Conservation (phyloP, 306 rosid genomes). For the Ceratonia siliqua region DNA sequence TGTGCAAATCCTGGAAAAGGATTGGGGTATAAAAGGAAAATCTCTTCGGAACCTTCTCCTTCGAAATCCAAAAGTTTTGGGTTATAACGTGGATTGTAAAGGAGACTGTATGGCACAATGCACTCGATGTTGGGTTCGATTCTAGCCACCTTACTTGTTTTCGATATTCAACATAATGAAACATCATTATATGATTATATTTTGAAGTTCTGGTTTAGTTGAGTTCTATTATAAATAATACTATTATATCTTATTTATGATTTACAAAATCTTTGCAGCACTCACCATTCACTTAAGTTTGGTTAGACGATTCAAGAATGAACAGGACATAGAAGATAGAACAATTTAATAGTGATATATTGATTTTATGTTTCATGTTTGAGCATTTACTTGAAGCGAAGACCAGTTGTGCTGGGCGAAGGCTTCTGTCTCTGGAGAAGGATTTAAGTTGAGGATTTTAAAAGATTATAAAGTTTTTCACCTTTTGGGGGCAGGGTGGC, state of each 20-base stretch:
- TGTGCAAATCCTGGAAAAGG: slow-evolving; percentile 64
- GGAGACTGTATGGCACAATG: slow-evolving; percentile 95
- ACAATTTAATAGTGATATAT: background rate
- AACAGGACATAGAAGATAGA: background rate
- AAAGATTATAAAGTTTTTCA: background rate
- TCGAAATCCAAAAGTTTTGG: slow-evolving; percentile 85
- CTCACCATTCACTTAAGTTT: background rate
- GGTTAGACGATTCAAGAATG: background rate
- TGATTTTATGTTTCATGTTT: background rate
- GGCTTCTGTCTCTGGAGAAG: background rate
- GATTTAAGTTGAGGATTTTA: background rate
- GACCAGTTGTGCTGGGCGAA: background rate
- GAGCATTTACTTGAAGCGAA: background rate
- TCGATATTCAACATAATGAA: background rate
- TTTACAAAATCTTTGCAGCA: background rate
- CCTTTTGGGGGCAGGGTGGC: background rate
- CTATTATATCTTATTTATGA: background rate
- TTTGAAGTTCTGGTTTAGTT: background rate
- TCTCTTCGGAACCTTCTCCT: slow-evolving; percentile 77
- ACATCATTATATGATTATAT: background rate
- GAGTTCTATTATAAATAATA: background rate
- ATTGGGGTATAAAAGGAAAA: slow-evolving; percentile 82
- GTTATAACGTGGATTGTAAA: slow-evolving; percentile 82
- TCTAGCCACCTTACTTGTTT: slow-evolving; percentile 41
- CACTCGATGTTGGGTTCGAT: slow-evolving; percentile 96